Evolutionary conservation across 805 yeast genomes (phyloP).

Genomic region (Pichia nakasei): DNA sequence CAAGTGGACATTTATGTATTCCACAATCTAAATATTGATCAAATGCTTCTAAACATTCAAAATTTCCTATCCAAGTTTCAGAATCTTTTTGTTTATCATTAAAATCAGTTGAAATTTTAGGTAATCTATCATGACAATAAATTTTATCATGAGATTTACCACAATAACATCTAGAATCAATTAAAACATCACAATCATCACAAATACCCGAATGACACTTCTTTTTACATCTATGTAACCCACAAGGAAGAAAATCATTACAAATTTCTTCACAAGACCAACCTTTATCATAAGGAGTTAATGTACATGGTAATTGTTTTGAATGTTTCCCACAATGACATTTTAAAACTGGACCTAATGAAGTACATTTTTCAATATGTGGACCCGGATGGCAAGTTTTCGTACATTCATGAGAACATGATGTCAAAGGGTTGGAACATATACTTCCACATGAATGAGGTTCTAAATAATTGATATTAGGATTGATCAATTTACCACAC

Average conservation of each 20-base stretch:
- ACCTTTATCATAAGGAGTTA: slow-evolving; percentile 58
- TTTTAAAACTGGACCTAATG: slow-evolving; percentile 59
- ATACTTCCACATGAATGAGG: slow-evolving; percentile 90
- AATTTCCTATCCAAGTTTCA: slow-evolving; percentile 54
- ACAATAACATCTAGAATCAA: slow-evolving; percentile 62
- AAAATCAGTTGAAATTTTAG: slow-evolving; percentile 24
- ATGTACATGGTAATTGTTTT: slow-evolving; percentile 62
- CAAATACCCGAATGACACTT: slow-evolving; percentile 78
- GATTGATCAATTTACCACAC: slow-evolving; percentile 77
- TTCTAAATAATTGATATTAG: slow-evolving; percentile 43
- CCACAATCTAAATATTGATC: slow-evolving; percentile 53
- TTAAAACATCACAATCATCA: slow-evolving; percentile 52
- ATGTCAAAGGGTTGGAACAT: slow-evolving; percentile 47
- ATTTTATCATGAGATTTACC: slow-evolving; percentile 43
- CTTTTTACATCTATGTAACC: slow-evolving; percentile 53
- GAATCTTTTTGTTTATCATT: slow-evolving; percentile 9
- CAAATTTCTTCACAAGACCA: slow-evolving; percentile 64
- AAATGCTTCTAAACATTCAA: slow-evolving; percentile 38
- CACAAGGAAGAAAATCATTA: slow-evolving; percentile 57
- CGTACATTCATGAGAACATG: slow-evolving; percentile 69
- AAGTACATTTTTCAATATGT: slow-evolving; percentile 67
- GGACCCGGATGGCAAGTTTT: slow-evolving; percentile 84
- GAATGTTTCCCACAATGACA: slow-evolving; percentile 69
- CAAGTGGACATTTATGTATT: slow-evolving; percentile 39
- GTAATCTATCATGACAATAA: slow-evolving; percentile 36